phyloP scores from a whole-genome alignment of 192 early-diverging fungal genomes.

The Backusella parvicylindrica region DNA sequence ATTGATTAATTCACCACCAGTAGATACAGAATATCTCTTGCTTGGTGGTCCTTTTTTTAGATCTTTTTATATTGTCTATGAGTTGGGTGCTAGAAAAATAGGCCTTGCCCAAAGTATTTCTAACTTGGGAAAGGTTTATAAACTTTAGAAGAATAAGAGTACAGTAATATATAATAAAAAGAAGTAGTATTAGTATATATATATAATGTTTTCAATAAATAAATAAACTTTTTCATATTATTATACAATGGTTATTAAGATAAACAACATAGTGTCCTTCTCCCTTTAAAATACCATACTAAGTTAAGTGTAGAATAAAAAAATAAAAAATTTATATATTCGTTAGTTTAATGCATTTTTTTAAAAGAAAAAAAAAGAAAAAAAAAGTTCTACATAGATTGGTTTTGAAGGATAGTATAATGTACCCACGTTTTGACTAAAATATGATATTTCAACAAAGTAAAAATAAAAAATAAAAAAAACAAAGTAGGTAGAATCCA shows the following conservation, averaged over 20 bases:
- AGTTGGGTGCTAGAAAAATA: not conserved
- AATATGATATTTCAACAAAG: not conserved
- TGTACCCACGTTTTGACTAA: not conserved
- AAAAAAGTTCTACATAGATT: not conserved
- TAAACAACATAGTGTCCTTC: not conserved
- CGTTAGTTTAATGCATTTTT: not conserved
- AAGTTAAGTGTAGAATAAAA: not conserved
- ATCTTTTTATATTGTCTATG: not conserved
- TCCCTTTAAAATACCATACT: not conserved
- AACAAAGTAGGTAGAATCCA: no score
- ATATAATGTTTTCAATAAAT: not conserved
- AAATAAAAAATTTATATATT: not conserved
- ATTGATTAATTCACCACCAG: not conserved
- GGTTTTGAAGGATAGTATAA: not conserved
- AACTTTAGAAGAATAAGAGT: not conserved
- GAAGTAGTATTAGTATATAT: not conserved
- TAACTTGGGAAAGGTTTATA: not conserved
- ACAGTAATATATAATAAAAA: not conserved
- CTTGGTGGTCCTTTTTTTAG: not conserved
- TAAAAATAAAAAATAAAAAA: not conserved
- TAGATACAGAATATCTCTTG: not conserved
- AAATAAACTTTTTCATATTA: not conserved
- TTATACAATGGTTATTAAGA: not conserved
- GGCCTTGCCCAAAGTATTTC: not conserved
- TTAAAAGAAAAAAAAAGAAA: not conserved